Conservation (phyloP, 139 green algal species). For the Micractinium sp. region DNA sequence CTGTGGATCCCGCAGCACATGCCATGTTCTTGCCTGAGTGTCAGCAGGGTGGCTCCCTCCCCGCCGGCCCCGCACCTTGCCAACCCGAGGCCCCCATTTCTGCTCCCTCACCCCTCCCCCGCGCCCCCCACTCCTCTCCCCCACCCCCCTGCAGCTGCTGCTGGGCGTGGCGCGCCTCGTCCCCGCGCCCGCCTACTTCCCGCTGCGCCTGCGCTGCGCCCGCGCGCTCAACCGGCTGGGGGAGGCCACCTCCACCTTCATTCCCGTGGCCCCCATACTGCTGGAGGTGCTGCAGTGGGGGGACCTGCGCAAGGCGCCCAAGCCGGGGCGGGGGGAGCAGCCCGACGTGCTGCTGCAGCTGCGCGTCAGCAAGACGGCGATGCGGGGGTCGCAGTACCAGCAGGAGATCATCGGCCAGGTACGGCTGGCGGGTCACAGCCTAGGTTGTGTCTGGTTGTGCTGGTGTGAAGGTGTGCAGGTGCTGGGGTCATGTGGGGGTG, state of each 20-base stretch:
- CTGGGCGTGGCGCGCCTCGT: constrained; percentile 83
- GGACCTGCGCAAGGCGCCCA: constrained; percentile 60
- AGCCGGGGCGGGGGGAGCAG: constrained; percentile 24
- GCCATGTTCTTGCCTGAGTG: background rate
- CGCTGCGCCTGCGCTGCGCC: constrained; percentile 82
- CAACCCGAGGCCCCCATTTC: background rate
- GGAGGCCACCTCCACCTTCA: constrained; percentile 66
- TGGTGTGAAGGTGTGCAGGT: background rate
- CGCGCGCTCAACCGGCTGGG: constrained; percentile 60
- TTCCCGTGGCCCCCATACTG: constrained; percentile 83
- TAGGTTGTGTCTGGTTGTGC: background rate
- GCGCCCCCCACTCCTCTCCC: too few species aligned
- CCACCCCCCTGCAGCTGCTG: constrained; percentile 62
- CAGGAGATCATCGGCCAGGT: constrained; percentile 69
- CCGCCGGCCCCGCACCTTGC: too few species aligned
- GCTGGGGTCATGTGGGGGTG: background rate
- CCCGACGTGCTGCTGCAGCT: constrained; percentile 56
- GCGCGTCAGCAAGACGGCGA: constrained; percentile 55
- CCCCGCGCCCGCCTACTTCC: constrained; percentile 91
- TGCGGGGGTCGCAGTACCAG: constrained; percentile 72
- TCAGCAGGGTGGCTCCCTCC: background rate
- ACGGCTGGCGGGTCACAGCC: too few species aligned
- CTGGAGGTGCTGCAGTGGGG: constrained; percentile 87
- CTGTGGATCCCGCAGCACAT: too few species aligned
- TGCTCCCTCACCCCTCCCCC: background rate